phyloP scores from a whole-genome alignment of 2,329 filamentous ascomycete genomes.

The Claviceps arundinis region DNA sequence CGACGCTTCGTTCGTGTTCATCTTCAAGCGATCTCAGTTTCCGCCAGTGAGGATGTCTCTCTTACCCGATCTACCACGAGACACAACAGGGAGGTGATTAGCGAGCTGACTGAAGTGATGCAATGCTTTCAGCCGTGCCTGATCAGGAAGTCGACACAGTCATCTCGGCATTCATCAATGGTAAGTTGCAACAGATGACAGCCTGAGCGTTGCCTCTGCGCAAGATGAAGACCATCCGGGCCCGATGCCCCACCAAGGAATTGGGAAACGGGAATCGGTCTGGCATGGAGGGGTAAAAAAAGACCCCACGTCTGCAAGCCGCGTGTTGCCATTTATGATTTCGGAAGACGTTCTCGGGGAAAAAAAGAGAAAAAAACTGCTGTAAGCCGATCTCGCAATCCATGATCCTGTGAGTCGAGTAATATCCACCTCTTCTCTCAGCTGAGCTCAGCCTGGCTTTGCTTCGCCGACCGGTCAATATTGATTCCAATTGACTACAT shows the following conservation, averaged over 20 bases:
- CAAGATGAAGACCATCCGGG: not conserved
- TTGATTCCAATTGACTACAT: not conserved
- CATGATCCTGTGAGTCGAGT: not conserved
- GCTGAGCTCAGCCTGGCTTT: not conserved
- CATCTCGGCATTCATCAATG: not conserved
- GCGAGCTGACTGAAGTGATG: not conserved
- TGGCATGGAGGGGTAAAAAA: not conserved
- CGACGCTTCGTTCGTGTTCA: slow-evolving; percentile 20
- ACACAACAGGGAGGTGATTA: not conserved
- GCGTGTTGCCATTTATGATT: not conserved
- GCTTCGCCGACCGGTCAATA: not conserved
- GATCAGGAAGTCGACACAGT: not conserved
- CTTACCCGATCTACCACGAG: not conserved
- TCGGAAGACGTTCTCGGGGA: not conserved
- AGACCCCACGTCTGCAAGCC: not conserved
- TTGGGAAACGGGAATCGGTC: not conserved
- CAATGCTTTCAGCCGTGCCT: not conserved
- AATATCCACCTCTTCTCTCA: not conserved
- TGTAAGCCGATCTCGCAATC: not conserved
- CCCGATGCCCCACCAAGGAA: not conserved
- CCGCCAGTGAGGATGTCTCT: slow-evolving; percentile 20
- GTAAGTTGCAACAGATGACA: not conserved
- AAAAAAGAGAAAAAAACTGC: not conserved
- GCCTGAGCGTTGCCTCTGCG: not conserved
- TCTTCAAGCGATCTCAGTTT: slow-evolving; percentile 41